phyloP scores from a whole-genome alignment of 176 grass and related monocot genomes.

The Oryza nivara region DNA sequence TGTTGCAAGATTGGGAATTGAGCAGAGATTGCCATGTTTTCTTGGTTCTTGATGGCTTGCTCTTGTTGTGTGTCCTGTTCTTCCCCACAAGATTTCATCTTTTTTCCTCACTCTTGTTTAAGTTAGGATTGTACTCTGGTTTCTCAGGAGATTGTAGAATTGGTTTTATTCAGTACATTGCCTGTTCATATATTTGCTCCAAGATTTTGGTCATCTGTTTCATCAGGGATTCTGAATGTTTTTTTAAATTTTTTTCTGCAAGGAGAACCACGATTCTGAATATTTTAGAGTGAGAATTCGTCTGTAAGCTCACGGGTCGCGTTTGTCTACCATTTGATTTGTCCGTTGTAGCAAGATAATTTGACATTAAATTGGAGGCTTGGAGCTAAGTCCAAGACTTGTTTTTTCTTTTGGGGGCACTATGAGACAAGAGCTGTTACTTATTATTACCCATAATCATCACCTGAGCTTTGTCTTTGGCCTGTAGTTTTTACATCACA shows the following conservation, averaged over 20 bases:
- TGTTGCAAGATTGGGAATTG: constrained; percentile 27
- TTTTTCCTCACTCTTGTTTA: constrained; percentile 11
- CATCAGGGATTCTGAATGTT: neutral
- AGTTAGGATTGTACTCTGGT: neutral
- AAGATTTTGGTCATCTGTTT: neutral
- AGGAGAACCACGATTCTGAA: neutral
- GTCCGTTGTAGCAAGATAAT: constrained; percentile 22
- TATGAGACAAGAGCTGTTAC: constrained; percentile 39
- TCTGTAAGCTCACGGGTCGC: neutral
- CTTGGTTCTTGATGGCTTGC: constrained; percentile 4
- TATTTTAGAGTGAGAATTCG: neutral
- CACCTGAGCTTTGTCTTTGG: constrained; percentile 13
- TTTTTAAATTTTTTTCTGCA: neutral
- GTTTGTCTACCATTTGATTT: neutral
- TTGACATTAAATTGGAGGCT: constrained; percentile 2
- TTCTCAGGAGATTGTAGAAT: neutral
- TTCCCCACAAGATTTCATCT: neutral
- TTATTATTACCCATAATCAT: constrained; percentile 41
- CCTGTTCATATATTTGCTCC: neutral
- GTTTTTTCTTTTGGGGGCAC: neutral
- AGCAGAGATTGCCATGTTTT: constrained; percentile 3
- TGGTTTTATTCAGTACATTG: neutral
- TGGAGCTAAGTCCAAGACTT: neutral
- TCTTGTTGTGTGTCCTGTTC: neutral
- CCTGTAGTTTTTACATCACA: constrained; percentile 28